Percentiles rank a stretch among this genome's conserved stretches.
Evolutionary conservation across 495 filamentous ascomycete species (phyloP).

Genomic region (Aspergillus homomorphus): DNA sequence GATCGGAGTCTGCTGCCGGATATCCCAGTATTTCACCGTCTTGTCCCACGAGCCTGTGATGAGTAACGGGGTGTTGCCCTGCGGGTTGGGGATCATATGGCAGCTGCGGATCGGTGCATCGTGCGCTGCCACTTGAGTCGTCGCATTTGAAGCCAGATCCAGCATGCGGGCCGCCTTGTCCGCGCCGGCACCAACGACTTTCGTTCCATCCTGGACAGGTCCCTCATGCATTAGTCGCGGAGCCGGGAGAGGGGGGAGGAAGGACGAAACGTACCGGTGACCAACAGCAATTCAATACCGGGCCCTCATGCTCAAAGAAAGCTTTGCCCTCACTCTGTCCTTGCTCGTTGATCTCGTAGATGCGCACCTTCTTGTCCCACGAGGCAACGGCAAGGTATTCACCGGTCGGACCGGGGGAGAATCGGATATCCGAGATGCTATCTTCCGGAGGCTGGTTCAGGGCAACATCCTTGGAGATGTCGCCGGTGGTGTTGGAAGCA

Average conservation of each 20-base stretch:
- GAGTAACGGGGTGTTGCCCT: slow-evolving; percentile 60
- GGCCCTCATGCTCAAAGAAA: slow-evolving; percentile 70
- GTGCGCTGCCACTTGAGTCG: slow-evolving; percentile 69
- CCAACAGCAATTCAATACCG: slow-evolving; percentile 78
- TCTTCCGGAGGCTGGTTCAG: slow-evolving; percentile 76
- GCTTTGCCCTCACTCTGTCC: slow-evolving; percentile 75
- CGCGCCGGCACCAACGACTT: slow-evolving; percentile 78
- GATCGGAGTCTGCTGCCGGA: slow-evolving; percentile 63
- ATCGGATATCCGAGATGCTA: slow-evolving; percentile 78
- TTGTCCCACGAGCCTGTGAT: slow-evolving; percentile 96
- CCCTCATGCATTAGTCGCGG: background rate
- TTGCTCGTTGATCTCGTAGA: slow-evolving; percentile 77
- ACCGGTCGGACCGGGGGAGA: slow-evolving; percentile 70
- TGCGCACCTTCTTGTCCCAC: slow-evolving; percentile 92
- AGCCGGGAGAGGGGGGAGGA: slow-evolving; percentile 12
- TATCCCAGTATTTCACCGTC: slow-evolving; percentile 93
- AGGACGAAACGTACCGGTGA: slow-evolving; percentile 61
- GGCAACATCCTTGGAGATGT: slow-evolving; percentile 83
- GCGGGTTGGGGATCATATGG: slow-evolving; percentile 63
- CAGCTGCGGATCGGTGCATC: slow-evolving; percentile 76
- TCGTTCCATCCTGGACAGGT: slow-evolving; percentile 56
- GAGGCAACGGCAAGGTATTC: slow-evolving; percentile 82
- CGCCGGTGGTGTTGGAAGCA: slow-evolving; percentile 71
- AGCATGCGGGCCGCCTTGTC: slow-evolving; percentile 81
- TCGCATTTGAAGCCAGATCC: slow-evolving; percentile 60